A percentile compares a stretch with the other conserved stretches of the same genome.
Evolutionary conservation across 1,284 basidiomycete species (phyloP).

Genomic region (Ustilago shanxiensis): DNA sequence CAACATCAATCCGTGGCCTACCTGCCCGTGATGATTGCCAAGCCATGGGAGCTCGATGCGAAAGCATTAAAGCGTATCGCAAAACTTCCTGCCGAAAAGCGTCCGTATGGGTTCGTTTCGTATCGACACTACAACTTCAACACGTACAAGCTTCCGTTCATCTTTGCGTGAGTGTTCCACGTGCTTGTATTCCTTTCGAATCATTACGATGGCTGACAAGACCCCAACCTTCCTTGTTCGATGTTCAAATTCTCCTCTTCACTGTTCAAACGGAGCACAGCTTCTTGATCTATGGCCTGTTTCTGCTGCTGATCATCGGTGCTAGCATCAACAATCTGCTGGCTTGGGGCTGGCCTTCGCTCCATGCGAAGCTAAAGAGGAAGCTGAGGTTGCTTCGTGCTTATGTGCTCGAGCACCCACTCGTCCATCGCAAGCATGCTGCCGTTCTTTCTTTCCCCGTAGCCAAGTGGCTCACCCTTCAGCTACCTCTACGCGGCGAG

Average conservation of each 20-base stretch:
- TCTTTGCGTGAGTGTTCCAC: conserved; percentile 15
- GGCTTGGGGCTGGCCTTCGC: conserved; percentile 11
- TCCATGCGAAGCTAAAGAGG: conserved; percentile 9
- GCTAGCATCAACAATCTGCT: conserved; percentile 14
- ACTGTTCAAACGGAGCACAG: conserved; percentile 1
- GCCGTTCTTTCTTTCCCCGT: conserved; percentile 29
- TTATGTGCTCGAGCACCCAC: conserved; percentile 34
- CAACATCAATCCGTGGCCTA: not conserved
- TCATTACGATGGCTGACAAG: not conserved
- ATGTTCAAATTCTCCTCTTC: not conserved
- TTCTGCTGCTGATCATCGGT: conserved; percentile 24
- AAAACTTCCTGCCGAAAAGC: conserved; percentile 21
- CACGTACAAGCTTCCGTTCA: conserved; percentile 36
- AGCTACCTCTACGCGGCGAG: conserved; percentile 52
- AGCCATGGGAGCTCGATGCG: conserved; percentile 27
- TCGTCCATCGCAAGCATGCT: conserved; percentile 22
- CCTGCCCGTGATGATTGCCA: conserved; percentile 18
- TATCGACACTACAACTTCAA: conserved; percentile 35
- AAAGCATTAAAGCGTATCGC: conserved; percentile 18
- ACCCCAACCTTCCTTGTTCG: not conserved
- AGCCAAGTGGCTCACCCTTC: conserved; percentile 36
- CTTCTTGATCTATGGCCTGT: conserved; percentile 33
- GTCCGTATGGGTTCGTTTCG: conserved; percentile 1
- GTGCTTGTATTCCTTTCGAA: not conserved
- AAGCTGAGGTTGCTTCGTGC: conserved; percentile 20